Evolutionary conservation across 2,329 filamentous ascomycete genomes (phyloP).

Genomic region (Esteya vermicola): DNA sequence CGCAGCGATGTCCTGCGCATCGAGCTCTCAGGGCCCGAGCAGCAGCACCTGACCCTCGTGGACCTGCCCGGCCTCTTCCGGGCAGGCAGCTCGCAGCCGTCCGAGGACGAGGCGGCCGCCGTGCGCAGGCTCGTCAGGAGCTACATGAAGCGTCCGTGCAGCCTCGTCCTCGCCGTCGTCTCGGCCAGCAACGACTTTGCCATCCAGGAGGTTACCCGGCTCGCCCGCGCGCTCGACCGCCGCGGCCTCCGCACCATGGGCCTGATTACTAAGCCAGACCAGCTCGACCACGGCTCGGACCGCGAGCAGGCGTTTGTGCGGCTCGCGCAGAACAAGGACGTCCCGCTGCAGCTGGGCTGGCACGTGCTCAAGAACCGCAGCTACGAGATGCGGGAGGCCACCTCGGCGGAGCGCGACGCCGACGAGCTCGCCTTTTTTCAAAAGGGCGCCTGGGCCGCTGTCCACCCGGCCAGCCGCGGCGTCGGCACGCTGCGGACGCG

Average conservation of each 20-base stretch:
- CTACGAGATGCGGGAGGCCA: slow-evolving; percentile 19
- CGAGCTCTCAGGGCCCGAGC: slow-evolving; percentile 30
- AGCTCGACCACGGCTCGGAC: slow-evolving; percentile 19
- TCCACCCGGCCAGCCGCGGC: slow-evolving; percentile 26
- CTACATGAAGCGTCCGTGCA: slow-evolving; percentile 42
- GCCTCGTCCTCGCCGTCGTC: slow-evolving; percentile 45
- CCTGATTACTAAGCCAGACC: slow-evolving; percentile 44
- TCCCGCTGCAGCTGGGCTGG: slow-evolving; percentile 37
- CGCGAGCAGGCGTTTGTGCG: slow-evolving; percentile 25
- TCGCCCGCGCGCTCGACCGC: slow-evolving; percentile 24
- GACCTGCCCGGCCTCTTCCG: slow-evolving; percentile 44
- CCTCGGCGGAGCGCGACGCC: slow-evolving; percentile 20
- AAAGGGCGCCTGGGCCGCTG: slow-evolving; percentile 18
- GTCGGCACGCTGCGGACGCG: slow-evolving; percentile 29
- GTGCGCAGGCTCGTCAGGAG: slow-evolving; percentile 31
- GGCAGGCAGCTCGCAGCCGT: slow-evolving; percentile 28
- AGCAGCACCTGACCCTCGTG: slow-evolving; percentile 40
- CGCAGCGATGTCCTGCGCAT: slow-evolving; percentile 33
- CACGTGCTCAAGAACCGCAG: slow-evolving; percentile 34
- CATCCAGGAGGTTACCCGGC: slow-evolving; percentile 40
- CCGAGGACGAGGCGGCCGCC: slow-evolving; percentile 25
- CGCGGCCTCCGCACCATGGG: slow-evolving; percentile 31
- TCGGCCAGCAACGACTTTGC: slow-evolving; percentile 41
- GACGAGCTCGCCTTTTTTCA: slow-evolving; percentile 28
- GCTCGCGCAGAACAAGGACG: too few relatives aligned